Conservation (phyloP, 345 rosid species). For the Eutrema yunnanense region DNA sequence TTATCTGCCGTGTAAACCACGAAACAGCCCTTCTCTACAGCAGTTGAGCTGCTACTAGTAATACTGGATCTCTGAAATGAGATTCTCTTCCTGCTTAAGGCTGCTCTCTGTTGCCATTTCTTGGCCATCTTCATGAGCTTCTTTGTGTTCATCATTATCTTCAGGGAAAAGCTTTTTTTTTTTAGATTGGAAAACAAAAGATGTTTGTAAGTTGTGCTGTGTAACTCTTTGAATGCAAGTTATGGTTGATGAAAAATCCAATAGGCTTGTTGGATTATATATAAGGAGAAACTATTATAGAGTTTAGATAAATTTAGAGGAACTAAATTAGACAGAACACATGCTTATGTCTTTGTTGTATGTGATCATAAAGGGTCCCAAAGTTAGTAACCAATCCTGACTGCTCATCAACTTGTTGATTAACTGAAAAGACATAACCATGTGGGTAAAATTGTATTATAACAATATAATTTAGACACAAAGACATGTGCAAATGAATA, state of each 20-base stretch:
- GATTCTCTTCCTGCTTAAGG: slow-evolving; percentile 14
- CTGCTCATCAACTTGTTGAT: neutral
- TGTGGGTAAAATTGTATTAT: neutral
- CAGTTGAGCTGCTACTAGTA: neutral
- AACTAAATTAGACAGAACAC: neutral
- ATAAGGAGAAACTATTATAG: neutral
- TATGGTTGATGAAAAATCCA: neutral
- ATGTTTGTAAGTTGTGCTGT: neutral
- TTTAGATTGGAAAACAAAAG: neutral
- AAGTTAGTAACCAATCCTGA: neutral
- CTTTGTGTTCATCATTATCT: neutral
- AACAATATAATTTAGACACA: too few species aligned
- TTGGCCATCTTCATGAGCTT: slow-evolving; percentile 19
- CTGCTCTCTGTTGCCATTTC: slow-evolving; percentile 26
- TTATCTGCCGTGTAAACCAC: slow-evolving; percentile 30
- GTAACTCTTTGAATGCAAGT: neutral
- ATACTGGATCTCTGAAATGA: neutral
- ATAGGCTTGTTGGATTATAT: neutral
- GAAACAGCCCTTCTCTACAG: slow-evolving; percentile 24
- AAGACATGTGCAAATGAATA: too few species aligned
- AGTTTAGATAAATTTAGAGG: neutral
- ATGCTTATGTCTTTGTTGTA: slow-evolving; percentile 5
- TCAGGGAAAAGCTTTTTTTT: neutral
- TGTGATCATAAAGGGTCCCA: neutral
- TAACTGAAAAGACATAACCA: neutral